These are phyloP conservation scores for Trichoderma sp. DNA, from an alignment of 2,329 filamentous ascomycete species.

Conservation along the genomic window DNA sequence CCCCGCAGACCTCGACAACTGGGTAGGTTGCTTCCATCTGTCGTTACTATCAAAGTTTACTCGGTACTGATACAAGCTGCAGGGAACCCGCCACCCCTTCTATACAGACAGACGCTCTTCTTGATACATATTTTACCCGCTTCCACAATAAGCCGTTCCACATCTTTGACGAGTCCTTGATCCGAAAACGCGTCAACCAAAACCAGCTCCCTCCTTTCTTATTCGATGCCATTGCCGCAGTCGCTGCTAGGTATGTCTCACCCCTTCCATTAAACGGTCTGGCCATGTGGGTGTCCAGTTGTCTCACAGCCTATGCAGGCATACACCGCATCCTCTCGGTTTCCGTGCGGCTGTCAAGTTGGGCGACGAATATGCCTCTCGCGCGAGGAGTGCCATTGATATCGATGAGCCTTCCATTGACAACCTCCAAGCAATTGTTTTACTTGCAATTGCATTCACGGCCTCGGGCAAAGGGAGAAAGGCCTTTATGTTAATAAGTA, in stretches of 20 bases:
- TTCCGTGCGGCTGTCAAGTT: slow-evolving; percentile 65
- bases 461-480: slow-evolving; percentile 79
- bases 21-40: not conserved
- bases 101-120: slow-evolving; percentile 58
- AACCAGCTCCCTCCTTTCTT: slow-evolving; percentile 61
- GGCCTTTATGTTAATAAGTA: slow-evolving; percentile 82
- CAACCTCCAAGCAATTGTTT: slow-evolving; percentile 68
- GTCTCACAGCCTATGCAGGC: slow-evolving; percentile 40
- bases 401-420: slow-evolving; percentile 80
- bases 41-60: not conserved
- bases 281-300: not conserved
- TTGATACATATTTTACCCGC: slow-evolving; percentile 76
- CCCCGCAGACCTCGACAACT: not conserved
- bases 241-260: slow-evolving; percentile 56
- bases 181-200: slow-evolving; percentile 67
- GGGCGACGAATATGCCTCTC: slow-evolving; percentile 70
- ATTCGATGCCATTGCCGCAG: slow-evolving; percentile 56
- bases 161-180: slow-evolving; percentile 73
- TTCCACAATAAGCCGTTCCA: slow-evolving; percentile 81
- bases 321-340: slow-evolving; percentile 64
- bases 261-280: not conserved
- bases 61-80: not conserved
- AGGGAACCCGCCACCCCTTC: slow-evolving; percentile 47
- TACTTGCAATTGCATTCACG: slow-evolving; percentile 73
- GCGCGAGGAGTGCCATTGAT: slow-evolving; percentile 68